Evolutionary conservation across 345 rosid species (phyloP).

Genomic region (Citrus sp.): DNA sequence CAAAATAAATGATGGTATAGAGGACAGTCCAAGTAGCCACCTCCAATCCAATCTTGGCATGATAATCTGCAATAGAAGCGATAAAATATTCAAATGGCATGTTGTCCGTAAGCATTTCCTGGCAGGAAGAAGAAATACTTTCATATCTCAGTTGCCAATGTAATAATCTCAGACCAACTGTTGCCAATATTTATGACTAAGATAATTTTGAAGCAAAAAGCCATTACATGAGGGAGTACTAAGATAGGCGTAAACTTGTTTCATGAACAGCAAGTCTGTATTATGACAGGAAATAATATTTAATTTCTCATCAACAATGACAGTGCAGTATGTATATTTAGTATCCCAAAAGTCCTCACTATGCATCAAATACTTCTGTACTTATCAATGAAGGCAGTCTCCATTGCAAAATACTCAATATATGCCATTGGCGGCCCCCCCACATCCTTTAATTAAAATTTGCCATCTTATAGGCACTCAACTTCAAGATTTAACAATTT

Average conservation of each 20-base stretch:
- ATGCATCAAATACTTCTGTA: background rate
- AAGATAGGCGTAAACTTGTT: background rate
- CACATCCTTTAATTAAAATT: background rate
- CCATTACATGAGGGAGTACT: too few relatives aligned
- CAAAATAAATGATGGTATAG: conserved; percentile 52
- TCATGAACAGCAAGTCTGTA: background rate
- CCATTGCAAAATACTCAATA: background rate
- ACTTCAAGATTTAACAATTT: background rate
- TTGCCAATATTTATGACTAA: background rate
- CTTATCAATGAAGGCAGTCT: background rate
- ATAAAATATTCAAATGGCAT: background rate
- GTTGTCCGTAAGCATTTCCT: background rate
- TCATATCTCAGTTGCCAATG: background rate
- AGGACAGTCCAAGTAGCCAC: conserved; percentile 58
- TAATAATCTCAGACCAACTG: background rate
- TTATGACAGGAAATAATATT: background rate
- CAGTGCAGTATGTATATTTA: background rate
- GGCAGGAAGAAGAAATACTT: background rate
- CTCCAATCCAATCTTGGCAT: conserved; percentile 65
- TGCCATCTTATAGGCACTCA: background rate
- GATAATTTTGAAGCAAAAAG: background rate
- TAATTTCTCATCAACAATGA: background rate
- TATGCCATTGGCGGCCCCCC: background rate
- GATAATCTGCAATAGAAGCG: conserved; percentile 28
- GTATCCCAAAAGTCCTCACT: background rate